Evolutionary conservation across 2,329 filamentous ascomycete species (phyloP).

Genomic region (Fusarium chlamydosporum): DNA sequence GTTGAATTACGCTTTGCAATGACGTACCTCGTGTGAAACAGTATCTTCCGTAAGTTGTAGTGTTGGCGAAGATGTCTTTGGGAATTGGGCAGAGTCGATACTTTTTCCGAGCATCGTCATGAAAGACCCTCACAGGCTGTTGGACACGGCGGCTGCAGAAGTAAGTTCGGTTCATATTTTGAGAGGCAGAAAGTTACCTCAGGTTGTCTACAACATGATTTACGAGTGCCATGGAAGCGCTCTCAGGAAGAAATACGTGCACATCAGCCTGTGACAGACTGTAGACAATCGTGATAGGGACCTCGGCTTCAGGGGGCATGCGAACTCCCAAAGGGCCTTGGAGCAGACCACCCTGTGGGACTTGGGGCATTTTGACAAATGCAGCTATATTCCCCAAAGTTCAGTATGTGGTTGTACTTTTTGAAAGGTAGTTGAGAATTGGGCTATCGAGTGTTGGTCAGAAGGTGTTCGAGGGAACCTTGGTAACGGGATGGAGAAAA

Average conservation of each 20-base stretch:
- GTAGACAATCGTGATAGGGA: conserved; percentile 48
- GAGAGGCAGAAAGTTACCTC: conserved; percentile 35
- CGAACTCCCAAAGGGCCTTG: conserved; percentile 3
- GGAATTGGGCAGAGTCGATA: conserved; percentile 50
- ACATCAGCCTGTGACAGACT: conserved; percentile 44
- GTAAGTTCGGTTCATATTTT: conserved; percentile 7
- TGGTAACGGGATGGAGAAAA: not conserved
- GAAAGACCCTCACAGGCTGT: conserved; percentile 49
- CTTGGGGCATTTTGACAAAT: not conserved
- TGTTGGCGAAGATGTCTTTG: conserved; percentile 24
- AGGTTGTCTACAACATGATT: conserved; percentile 46
- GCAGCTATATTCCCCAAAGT: not conserved
- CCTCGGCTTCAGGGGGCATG: conserved; percentile 26
- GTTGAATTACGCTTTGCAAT: too few relatives aligned
- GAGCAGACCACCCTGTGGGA: not conserved
- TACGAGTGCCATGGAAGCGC: conserved; percentile 38
- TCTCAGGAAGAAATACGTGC: conserved; percentile 49
- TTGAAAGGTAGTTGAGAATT: not conserved
- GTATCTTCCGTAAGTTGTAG: conserved; percentile 32
- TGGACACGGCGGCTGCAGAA: conserved; percentile 41
- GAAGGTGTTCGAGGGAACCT: not conserved
- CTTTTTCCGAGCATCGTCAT: conserved; percentile 44
- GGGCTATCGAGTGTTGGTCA: not conserved
- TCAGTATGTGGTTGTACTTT: too few relatives aligned
- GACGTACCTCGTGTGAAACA: conserved; percentile 45